Evolutionary conservation across 805 yeast species (phyloP), one percentile per base, ranked within the genome.

Genomic region (Wickerhamiella spandovensis): DNA sequence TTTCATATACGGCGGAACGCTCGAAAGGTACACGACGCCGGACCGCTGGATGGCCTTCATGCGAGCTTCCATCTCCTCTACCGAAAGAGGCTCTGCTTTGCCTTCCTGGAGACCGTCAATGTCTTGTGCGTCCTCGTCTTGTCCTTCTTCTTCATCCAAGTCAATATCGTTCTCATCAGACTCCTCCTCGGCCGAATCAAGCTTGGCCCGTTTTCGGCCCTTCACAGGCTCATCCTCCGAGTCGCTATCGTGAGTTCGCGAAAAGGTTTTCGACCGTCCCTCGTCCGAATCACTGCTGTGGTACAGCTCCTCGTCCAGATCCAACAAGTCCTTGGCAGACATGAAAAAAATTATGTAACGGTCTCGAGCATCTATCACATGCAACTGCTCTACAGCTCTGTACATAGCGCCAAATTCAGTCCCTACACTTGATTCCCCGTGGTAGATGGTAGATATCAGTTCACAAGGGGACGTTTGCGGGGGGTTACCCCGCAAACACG

Each of bases 1-100:
- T 63, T 89, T 89, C 98, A 92, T 92, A 63, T 84, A 92, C 23
- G 98, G 98, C 0, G 98, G 98, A 9, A 92, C 77, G 47, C 82
- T 76, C 0, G 97, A 88, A 2, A 92, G 66, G 58, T 92, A 92
- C n/a, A 95, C 82, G 1, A 92, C 96, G 5, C 98, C 98, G 0
- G 95, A 81, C 58, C 76, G 80, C 50, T 81, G 78, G 39, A 81
- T 67, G 56, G 76, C 74, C 45, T 68, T 68, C 25, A 67, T 66
- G 22, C 64, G 55, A 52, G 67, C 59, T 44, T 64, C 61, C 47
- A 61, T 52, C 58, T 72, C 61, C 42, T 67, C 69, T 41, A 58
- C 54, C 8, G 66, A 53, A 38, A 65, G 49, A 0, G 65, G 59
- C 44, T 60, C 53, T 8, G 57, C 48, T 20, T 44, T 43, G 23